Base-by-base conservation (phyloP, 2,329 filamentous ascomycete species). In the Chrysosporium keratinophilum region DNA sequence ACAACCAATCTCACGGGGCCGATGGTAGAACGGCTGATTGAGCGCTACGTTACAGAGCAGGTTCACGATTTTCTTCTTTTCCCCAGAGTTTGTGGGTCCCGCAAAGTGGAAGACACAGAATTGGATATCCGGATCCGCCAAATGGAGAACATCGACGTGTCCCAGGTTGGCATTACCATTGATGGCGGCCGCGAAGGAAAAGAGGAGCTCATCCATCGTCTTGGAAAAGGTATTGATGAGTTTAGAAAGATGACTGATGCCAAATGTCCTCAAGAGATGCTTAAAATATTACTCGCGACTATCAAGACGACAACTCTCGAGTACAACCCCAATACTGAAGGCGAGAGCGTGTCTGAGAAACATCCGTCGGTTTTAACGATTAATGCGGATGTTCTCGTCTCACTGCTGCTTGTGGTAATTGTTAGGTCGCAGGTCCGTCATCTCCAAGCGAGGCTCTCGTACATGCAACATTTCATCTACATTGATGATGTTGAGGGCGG, bases 381-480 rank as follows among this genome's bases (percentile, higher is more conserved):
- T 62, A 86, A 95, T 63, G 93, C 93, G 3, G 93, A 98, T 69
- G 88, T 91, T 0, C 74, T 98, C 28, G 93, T 98, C 1, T 96
- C 93, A 0, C 73, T 98, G 56, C 77, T 98, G 12, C 76, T 98
- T 17, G 83, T 95, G 57, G 89, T 98, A 14, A 87, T 98, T 10
- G 97, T 98, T 57, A 81, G 91, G 58, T 88, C 91, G 10, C 87
- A 93, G 56, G 83, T 95, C 23, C 83, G 87, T 55, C 85, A 96
- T 69, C 75, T 98, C 7, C 88, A 95, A 62, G 89, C 93, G 2
- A 81, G 91, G 17, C 74, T 98, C 45, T 77, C 86, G n/a, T 98
- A 97, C 67, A 95, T 97, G 78, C 86, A 91, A 42, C 88, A 95
- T 64, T 98, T 96, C 65, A 93, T 96, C 60, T 98, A 95, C 69